Conservation (phyloP, 75 land plant species). For the Picea sitchensis region DNA sequence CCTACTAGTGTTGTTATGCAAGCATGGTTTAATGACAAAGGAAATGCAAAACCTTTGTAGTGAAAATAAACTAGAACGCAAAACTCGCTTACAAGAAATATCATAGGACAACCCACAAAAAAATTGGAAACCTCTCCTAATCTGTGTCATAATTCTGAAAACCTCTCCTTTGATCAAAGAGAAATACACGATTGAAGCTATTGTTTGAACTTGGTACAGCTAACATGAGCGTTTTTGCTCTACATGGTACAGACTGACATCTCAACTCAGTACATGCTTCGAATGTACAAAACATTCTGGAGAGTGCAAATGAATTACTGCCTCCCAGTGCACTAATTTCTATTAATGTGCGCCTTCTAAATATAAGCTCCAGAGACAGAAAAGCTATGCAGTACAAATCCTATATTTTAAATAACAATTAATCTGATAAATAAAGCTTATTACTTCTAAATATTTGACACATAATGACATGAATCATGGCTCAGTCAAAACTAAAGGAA, state of each 20-base stretch:
- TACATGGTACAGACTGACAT: not conserved
- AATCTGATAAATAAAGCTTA: conserved; percentile 1
- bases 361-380: not conserved
- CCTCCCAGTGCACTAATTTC: not conserved
- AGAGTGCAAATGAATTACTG: conserved; percentile 3
- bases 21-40: too few species aligned
- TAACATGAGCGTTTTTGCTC: not conserved
- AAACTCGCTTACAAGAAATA: too few species aligned
- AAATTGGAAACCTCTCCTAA: too few species aligned
- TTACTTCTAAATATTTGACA: not conserved
- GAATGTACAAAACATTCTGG: not conserved
- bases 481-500: not conserved
- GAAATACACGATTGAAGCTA: not conserved
- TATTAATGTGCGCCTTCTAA: not conserved
- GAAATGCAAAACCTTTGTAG: too few species aligned
- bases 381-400: not conserved
- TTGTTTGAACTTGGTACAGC: not conserved
- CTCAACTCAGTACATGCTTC: not conserved
- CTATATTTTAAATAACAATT: not conserved
- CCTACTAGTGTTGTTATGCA: too few species aligned
- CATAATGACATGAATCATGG: not conserved
- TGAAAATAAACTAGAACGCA: too few species aligned
- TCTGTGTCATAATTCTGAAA: too few species aligned
- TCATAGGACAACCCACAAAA: too few species aligned
- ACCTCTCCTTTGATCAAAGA: not conserved